phyloP scores from a whole-genome alignment of 495 filamentous ascomycete genomes.

The Penicillium lividum region DNA sequence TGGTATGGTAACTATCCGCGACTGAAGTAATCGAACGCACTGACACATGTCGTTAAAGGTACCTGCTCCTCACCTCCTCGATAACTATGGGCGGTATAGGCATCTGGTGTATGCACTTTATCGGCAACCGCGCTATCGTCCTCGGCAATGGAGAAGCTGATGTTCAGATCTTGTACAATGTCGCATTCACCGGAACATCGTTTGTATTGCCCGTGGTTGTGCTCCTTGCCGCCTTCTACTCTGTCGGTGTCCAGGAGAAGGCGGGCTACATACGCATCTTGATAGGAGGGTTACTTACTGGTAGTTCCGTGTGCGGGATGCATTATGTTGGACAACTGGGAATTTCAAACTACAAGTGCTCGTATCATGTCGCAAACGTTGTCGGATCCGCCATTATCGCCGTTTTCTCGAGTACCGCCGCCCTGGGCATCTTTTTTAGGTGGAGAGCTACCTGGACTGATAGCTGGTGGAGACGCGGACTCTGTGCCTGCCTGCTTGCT shows the following conservation, averaged over 20 bases:
- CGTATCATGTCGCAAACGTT: slow-evolving; percentile 59
- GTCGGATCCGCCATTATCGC: slow-evolving; percentile 72
- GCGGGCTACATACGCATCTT: slow-evolving; percentile 58
- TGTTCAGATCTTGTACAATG: slow-evolving; percentile 72
- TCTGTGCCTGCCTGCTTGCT: slow-evolving; percentile 68
- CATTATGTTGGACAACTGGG: slow-evolving; percentile 86
- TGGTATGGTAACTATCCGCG: slow-evolving; percentile 48
- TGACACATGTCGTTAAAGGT: slow-evolving; percentile 46
- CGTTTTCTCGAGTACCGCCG: slow-evolving; percentile 62
- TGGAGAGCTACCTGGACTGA: slow-evolving; percentile 76
- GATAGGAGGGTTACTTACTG: slow-evolving; percentile 66
- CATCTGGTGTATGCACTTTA: slow-evolving; percentile 86
- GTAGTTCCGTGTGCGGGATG: slow-evolving; percentile 80
- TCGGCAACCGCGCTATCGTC: slow-evolving; percentile 78
- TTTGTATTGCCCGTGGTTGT: slow-evolving; percentile 80
- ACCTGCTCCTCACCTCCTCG: slow-evolving; percentile 68
- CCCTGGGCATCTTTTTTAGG: slow-evolving; percentile 76
- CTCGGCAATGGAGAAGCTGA: slow-evolving; percentile 60
- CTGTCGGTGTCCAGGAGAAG: slow-evolving; percentile 56
- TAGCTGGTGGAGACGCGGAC: slow-evolving; percentile 68
- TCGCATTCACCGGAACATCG: slow-evolving; percentile 71
- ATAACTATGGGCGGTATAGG: slow-evolving; percentile 79
- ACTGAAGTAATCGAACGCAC: not conserved
- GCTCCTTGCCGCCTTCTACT: slow-evolving; percentile 69
- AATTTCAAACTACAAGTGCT: slow-evolving; percentile 72